Evolutionary conservation across 1,284 basidiomycete species (phyloP).

Genomic region (Apiotrichum sp.): DNA sequence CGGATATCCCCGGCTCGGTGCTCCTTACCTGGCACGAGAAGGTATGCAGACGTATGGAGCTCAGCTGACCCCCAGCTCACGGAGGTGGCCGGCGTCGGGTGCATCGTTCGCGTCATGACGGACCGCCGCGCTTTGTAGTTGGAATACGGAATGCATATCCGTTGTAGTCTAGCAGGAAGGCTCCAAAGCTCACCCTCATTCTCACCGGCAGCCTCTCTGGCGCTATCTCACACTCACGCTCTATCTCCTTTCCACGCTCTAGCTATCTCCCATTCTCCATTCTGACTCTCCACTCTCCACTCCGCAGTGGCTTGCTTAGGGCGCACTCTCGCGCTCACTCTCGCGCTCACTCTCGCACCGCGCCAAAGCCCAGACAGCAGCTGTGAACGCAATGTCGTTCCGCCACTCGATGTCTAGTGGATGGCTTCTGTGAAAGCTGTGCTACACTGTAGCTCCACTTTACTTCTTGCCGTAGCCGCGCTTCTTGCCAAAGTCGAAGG

Average conservation of each 20-base stretch:
- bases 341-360: too few species aligned
- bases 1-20: slow-evolving; percentile 80
- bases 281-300: too few species aligned
- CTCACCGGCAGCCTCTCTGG: neutral
- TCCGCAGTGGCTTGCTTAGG: too few species aligned
- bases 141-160: slow-evolving; percentile 16
- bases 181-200: neutral
- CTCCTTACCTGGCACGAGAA: slow-evolving; percentile 94
- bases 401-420: too few species aligned
- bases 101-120: slow-evolving; percentile 96
- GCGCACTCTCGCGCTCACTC: too few species aligned
- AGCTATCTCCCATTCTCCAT: too few species aligned
- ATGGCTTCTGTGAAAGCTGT: too few species aligned
- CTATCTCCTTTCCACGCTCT: too few species aligned
- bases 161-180: slow-evolving; percentile 13
- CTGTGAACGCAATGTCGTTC: too few species aligned
- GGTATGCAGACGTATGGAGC: slow-evolving; percentile 51
- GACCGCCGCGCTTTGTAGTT: slow-evolving; percentile 72
- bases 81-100: slow-evolving; percentile 89
- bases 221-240: neutral
- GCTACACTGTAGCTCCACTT: neutral
- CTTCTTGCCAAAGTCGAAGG: slow-evolving; percentile 45
- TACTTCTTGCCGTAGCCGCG: slow-evolving; percentile 42
- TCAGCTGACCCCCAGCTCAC: slow-evolving; percentile 61
- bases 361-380: too few species aligned